A percentile compares a stretch with the other conserved stretches of the same genome.
These are phyloP conservation scores for Lipomyces orientalis DNA, from an alignment of 805 yeast species.

Conservation along the genomic window DNA sequence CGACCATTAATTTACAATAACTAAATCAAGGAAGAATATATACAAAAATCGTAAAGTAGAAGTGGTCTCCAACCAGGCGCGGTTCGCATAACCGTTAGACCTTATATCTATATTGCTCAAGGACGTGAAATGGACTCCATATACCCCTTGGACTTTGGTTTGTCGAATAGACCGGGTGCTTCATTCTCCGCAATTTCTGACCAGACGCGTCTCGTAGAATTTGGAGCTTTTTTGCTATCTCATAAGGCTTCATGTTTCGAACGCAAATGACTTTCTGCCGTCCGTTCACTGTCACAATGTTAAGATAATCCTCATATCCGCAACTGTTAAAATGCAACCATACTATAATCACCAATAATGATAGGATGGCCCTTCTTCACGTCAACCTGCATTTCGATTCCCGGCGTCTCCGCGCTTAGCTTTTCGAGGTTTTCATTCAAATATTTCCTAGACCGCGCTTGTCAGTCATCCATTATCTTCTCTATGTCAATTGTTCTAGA, in stretches of 20 bases:
- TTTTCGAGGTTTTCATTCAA: constrained; percentile 58
- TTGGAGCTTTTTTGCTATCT: constrained; percentile 68
- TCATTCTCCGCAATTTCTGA: constrained; percentile 51
- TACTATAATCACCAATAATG: constrained; percentile 60
- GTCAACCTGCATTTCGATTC: constrained; percentile 71
- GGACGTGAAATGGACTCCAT: constrained; percentile 81
- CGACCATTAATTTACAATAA: not conserved
- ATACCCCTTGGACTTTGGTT: constrained; percentile 91
- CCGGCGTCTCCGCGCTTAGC: constrained; percentile 66
- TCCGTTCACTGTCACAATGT: constrained; percentile 45
- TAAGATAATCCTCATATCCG: not conserved
- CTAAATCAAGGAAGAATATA: not conserved
- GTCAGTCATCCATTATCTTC: constrained; percentile 26
- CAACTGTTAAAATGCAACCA: not conserved
- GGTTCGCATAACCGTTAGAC: constrained; percentile 12
- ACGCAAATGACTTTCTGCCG: constrained; percentile 69
- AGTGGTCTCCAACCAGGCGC: not conserved
- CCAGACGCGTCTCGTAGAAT: constrained; percentile 75
- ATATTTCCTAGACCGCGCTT: constrained; percentile 56
- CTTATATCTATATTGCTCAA: constrained; percentile 29
- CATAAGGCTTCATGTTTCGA: constrained; percentile 67
- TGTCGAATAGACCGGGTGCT: constrained; percentile 77
- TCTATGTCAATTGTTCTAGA: not conserved
- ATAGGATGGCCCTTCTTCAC: constrained; percentile 77
- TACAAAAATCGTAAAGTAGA: not conserved